Base-by-base conservation (phyloP, 2,329 filamentous ascomycete genomes). In the Cladosporium cucumerinum region DNA sequence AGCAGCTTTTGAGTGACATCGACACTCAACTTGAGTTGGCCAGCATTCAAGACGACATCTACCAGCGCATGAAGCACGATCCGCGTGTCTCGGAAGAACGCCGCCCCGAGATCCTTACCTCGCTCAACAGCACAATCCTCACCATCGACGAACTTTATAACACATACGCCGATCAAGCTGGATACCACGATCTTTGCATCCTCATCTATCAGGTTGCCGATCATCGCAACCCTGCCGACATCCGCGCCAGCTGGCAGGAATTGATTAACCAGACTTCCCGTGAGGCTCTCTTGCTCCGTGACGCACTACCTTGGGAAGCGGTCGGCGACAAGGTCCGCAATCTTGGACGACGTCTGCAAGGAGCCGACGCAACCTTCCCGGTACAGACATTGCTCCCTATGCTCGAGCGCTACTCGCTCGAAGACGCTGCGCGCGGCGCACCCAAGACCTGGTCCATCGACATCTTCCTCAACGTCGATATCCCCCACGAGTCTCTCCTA, bases 101-200 rank as follows among this genome's bases (percentile, higher is more conserved):
- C 51, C 87, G 86, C 72, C 78, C 80, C 0, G 85, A 89, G 64
- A 86, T 96, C 26, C 78, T 90, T 65, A 76, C 82, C 52, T 30
- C 63, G 5, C 85, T 97, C 43, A 88, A 96, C 75, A 90, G 91
- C n/a, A 85, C 87, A 57, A 90, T 98, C 57, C 84, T 90, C 70
- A 84, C 86, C 65, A 82, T 98, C 39, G 91, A 89, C 68, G 87
- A 96, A 88, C 87, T 99, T n/a, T 99, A 92, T 80, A 96, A 98
- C 75, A 82, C 87, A 68, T 99, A 93, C 72, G 92, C 93, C 63
- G 93, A 97, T 74, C 89, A 92, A 73, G 95, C 92, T 2, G 89
- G 88, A 58, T 99, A 99, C 82, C 94, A 93, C 79, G 95, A 98
- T 75, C 86, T 99, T 59, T 97, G 92, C 75, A 86, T 99, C 10